Conservation (phyloP, 345 rosid genomes). For the Balakata baccata region DNA sequence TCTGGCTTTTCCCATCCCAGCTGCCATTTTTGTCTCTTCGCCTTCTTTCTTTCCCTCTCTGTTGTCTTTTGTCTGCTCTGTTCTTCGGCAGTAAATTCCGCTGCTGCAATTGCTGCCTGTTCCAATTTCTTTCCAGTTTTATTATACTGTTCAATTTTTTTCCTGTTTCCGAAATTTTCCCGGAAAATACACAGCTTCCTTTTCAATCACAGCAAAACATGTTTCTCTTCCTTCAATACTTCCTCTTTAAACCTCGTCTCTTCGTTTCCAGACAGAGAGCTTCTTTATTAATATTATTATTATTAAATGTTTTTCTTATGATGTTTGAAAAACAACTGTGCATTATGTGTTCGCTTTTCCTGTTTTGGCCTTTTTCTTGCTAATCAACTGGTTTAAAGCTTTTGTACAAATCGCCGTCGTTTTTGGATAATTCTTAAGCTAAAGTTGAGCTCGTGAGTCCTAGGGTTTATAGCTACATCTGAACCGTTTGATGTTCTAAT, state of each 20-base stretch:
- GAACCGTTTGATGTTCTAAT: slow-evolving; percentile 23
- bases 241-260: background rate
- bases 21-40: slow-evolving; percentile 37
- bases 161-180: slow-evolving; percentile 9
- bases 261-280: slow-evolving; percentile 8
- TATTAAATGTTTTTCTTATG: background rate
- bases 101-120: slow-evolving; percentile 2
- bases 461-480: slow-evolving; percentile 21
- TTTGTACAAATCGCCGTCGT: slow-evolving; percentile 41
- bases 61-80: slow-evolving; percentile 27
- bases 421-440: slow-evolving; percentile 20
- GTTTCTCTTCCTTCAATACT: slow-evolving; percentile 20
- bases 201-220: background rate
- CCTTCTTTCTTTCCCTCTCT: slow-evolving; percentile 13
- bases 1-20: slow-evolving; percentile 28
- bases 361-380: slow-evolving; percentile 2
- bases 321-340: background rate
- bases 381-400: background rate
- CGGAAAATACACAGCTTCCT: slow-evolving; percentile 5
- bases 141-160: background rate
- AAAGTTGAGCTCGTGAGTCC: slow-evolving; percentile 27
- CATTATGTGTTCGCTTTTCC: no score
- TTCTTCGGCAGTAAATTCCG: slow-evolving; percentile 16
- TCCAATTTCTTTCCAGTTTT: background rate
- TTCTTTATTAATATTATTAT: background rate